Evolutionary conservation across 805 yeast genomes (phyloP).

Genomic region (Torulaspora gathmanii): DNA sequence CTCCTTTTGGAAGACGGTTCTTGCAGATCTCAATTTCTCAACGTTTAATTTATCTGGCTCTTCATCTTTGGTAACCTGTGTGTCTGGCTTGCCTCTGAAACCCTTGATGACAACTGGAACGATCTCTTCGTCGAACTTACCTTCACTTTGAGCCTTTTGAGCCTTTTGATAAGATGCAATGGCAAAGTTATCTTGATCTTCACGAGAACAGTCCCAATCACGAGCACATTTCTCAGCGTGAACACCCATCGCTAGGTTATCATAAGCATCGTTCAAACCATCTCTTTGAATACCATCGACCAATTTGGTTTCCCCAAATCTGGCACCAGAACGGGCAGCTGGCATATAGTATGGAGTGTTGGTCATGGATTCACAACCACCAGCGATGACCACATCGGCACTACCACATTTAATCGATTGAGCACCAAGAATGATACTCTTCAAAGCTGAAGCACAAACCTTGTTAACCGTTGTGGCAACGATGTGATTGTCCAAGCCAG

Average conservation of each 20-base stretch:
- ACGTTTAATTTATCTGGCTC: conserved; percentile 77
- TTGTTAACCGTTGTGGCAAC: conserved; percentile 91
- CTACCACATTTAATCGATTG: conserved; percentile 83
- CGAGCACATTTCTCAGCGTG: conserved; percentile 95
- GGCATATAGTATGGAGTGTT: conserved; percentile 92
- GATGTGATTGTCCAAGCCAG: conserved; percentile 76
- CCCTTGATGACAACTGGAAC: conserved; percentile 89
- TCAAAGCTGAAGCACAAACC: conserved; percentile 96
- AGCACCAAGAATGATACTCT: conserved; percentile 84
- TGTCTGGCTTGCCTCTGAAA: conserved; percentile 83
- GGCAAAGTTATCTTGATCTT: conserved; percentile 87
- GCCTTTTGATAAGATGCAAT: conserved; percentile 82
- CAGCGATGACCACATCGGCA: conserved; percentile 91
- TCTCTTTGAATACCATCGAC: conserved; percentile 91
- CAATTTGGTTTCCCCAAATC: conserved; percentile 75
- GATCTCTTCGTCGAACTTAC: conserved; percentile 79
- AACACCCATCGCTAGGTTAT: conserved; percentile 86
- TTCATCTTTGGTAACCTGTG: conserved; percentile 69
- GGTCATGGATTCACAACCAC: conserved; percentile 98
- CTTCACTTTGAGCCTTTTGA: conserved; percentile 67
- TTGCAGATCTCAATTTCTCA: conserved; percentile 69
- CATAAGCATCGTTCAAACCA: conserved; percentile 91
- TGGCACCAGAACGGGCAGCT: conserved; percentile 78
- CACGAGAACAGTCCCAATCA: conserved; percentile 73
- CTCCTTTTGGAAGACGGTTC: conserved; percentile 92